A percentile compares a stretch with the other conserved stretches of the same genome.
phyloP scores from a whole-genome alignment of 1,139 yeast genomes.

The Pichia cactophila region DNA sequence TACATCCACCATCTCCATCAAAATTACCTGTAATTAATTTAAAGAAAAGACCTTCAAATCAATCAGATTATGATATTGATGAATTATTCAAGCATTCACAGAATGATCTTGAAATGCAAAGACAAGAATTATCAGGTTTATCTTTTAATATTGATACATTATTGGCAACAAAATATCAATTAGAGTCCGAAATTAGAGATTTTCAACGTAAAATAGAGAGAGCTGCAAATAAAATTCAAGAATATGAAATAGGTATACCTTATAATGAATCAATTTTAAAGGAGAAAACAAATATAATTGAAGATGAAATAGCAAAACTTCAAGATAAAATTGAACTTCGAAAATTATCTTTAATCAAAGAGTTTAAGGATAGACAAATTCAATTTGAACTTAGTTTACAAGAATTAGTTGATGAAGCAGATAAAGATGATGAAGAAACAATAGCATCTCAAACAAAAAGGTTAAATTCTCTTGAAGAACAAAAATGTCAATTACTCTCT shows the following conservation, averaged over 20 bases:
- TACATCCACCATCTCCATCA: conserved; percentile 6
- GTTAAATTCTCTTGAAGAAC: background rate
- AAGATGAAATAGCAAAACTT: background rate
- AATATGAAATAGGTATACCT: conserved; percentile 11
- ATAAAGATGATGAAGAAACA: conserved; percentile 5
- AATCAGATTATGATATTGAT: conserved; percentile 1
- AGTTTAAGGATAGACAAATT: conserved; percentile 1
- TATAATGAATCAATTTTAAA: conserved; percentile 1
- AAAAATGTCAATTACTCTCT: conserved; percentile 1
- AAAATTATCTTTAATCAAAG: background rate
- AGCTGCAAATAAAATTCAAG: conserved; percentile 2
- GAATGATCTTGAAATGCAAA: background rate
- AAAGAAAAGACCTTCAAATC: conserved; percentile 3
- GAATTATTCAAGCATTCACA: background rate
- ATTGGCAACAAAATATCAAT: conserved; percentile 1
- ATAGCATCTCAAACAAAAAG: background rate
- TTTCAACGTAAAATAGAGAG: conserved; percentile 3
- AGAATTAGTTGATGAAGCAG: conserved; percentile 4
- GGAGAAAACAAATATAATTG: background rate
- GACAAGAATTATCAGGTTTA: background rate
- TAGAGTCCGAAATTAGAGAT: conserved; percentile 3
- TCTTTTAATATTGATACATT: background rate
- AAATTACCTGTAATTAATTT: conserved; percentile 1
- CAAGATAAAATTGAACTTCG: background rate
- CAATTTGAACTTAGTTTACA: conserved; percentile 1